A percentile compares a stretch with the other conserved stretches of the same genome.
Evolutionary conservation across 805 yeast genomes (phyloP).

Genomic region (Yarrowia hollandica): DNA sequence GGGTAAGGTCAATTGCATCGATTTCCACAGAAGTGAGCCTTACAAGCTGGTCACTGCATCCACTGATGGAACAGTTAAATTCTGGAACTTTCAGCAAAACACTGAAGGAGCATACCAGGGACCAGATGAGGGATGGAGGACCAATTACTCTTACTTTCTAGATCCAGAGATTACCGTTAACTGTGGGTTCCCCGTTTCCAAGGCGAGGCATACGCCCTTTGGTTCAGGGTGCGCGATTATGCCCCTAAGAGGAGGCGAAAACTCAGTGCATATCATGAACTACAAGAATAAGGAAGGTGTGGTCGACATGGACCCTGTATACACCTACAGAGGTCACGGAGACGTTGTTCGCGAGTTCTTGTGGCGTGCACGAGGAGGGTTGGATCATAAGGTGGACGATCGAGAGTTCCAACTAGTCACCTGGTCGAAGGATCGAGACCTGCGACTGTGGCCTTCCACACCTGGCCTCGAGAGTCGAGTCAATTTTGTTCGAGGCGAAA

Average conservation of each 20-base stretch:
- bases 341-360: slow-evolving; percentile 85
- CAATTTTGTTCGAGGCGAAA: slow-evolving; percentile 43
- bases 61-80: slow-evolving; percentile 78
- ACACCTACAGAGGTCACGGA: slow-evolving; percentile 74
- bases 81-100: slow-evolving; percentile 60
- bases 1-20: slow-evolving; percentile 88
- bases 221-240: slow-evolving; percentile 85
- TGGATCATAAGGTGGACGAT: slow-evolving; percentile 54
- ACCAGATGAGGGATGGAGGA: slow-evolving; percentile 30
- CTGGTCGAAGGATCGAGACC: slow-evolving; percentile 87
- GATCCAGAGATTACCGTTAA: slow-evolving; percentile 58
- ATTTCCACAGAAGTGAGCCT: slow-evolving; percentile 64
- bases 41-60: slow-evolving; percentile 76
- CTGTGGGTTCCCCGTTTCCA: slow-evolving; percentile 82
- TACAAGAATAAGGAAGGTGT: slow-evolving; percentile 42
- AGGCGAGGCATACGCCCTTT: slow-evolving; percentile 86
- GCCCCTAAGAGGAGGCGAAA: slow-evolving; percentile 86
- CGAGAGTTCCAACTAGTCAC: slow-evolving; percentile 89
- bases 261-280: slow-evolving; percentile 58
- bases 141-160: neutral
- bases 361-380: slow-evolving; percentile 69
- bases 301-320: slow-evolving; percentile 51
- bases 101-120: slow-evolving; percentile 31
- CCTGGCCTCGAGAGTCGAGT: slow-evolving; percentile 52
- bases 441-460: slow-evolving; percentile 75